Evolutionary conservation across 192 early-diverging fungal genomes (phyloP), one percentile per base, ranked within the genome.

Genomic region (Piromyces finnis): DNA sequence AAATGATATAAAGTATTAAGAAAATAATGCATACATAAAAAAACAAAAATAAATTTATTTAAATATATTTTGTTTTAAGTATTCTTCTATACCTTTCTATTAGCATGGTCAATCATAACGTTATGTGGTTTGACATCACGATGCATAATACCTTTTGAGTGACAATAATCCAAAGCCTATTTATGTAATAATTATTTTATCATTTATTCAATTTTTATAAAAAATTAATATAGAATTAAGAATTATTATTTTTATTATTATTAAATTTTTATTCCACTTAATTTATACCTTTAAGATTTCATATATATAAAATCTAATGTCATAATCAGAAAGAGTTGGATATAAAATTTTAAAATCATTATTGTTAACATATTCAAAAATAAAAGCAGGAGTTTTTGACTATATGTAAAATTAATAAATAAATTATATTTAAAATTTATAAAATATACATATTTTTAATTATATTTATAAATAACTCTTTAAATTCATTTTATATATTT

Each of bases 101-200:
- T 94, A 84, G 94, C 93, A 82, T 99, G 96, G 84, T 99, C 97
- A 84, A 99, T 99, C 97, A 99, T 99, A 29, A 99, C 95, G 81
- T 98, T 98, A 87, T 96, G 82, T 28, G 98, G 98, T 86, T 99
- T 99, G 82, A 99, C 97, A 85, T 99, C 97, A 78, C 97, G 92
- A 85, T 99, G 98, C 95, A 99, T 99, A 84, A 99, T 99, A 77
- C 98, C 98, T 78, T 94, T 90, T 35, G 97, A 98, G 81, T 99
- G 97, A 85, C 95, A 97, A 82, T 94, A 99, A 81, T 99, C 97
- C 83, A 99, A 90, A 26, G 97, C 97, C 93, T 93, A 83, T 80
- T 80, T 16, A 30, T 28, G 29, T 29, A 12, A 78, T 29, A 12
- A 32, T 14, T 68, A 51, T 79, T 7, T 35, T 3, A 35, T 35